Percentiles rank a stretch among this genome's conserved stretches.
Conservation (phyloP, 805 yeast genomes). For the Pichia rugopelliculosa region DNA sequence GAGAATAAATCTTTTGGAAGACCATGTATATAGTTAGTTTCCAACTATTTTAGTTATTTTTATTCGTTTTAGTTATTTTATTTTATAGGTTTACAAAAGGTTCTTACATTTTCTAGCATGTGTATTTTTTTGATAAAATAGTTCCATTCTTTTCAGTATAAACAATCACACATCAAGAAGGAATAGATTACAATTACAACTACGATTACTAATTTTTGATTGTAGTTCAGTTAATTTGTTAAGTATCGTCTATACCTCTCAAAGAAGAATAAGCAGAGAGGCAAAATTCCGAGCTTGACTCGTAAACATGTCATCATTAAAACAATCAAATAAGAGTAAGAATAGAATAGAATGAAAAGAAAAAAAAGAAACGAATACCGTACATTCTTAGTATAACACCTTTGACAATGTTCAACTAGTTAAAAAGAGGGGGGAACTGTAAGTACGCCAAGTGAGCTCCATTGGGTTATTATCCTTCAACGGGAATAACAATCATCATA, state of each 20-base stretch:
- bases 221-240: conserved; percentile 5
- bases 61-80: not conserved
- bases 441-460: conserved; percentile 22
- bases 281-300: conserved; percentile 20
- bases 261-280: conserved; percentile 12
- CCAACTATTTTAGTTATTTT: not conserved
- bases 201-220: not conserved
- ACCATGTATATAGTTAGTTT: not conserved
- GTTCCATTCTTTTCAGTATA: not conserved
- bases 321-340: conserved; percentile 2
- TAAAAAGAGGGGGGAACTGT: conserved; percentile 10
- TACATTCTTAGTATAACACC: conserved; percentile 12
- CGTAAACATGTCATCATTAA: conserved; percentile 10
- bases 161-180: not conserved
- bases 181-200: not conserved
- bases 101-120: no score
- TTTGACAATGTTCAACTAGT: conserved; percentile 18
- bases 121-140: no score
- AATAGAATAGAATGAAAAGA: not conserved
- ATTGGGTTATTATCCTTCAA: conserved; percentile 16
- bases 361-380: not conserved
- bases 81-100: no score
- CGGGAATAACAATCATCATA: conserved; percentile 19
- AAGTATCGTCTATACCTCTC: conserved; percentile 17
- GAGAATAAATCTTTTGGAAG: not conserved